phyloP scores from a whole-genome alignment of 768 basidiomycete genomes.

The Amanita pseudoporphyria region DNA sequence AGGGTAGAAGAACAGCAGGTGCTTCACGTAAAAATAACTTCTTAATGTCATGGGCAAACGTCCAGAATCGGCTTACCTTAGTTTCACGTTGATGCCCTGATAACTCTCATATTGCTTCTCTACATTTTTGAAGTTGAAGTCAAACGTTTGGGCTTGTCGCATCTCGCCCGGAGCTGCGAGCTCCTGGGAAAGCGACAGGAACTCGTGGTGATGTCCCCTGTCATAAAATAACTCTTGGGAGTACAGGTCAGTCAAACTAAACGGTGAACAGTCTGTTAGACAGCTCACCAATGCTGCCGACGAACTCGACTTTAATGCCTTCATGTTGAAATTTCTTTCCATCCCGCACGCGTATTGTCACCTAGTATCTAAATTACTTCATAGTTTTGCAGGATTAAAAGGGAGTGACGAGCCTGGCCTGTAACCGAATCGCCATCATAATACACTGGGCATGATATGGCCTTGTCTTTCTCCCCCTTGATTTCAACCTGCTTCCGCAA shows the following conservation, averaged over 20 bases:
- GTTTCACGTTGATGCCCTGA: constrained; percentile 96
- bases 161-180: constrained; percentile 94
- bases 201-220: constrained; percentile 96
- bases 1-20: constrained; percentile 6
- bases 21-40: constrained; percentile 5
- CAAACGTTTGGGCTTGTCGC: constrained; percentile 92
- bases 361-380: constrained; percentile 30
- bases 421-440: constrained; percentile 91
- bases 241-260: not conserved
- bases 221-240: constrained; percentile 84
- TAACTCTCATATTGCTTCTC: constrained; percentile 99
- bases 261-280: not conserved
- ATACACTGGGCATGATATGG: constrained; percentile 81
- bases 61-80: constrained; percentile 48
- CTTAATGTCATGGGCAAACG: constrained; percentile 5
- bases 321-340: constrained; percentile 94
- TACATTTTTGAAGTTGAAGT: constrained; percentile 97
- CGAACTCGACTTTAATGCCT: constrained; percentile 96
- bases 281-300: constrained; percentile 82
- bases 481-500: constrained; percentile 81
- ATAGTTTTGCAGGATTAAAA: not conserved
- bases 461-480: constrained; percentile 84
- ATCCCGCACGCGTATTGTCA: constrained; percentile 81
- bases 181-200: constrained; percentile 91
- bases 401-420: constrained; percentile 57